Evolutionary conservation across 78 protist genomes (phyloP).

Genomic region (Guillardia theta): DNA sequence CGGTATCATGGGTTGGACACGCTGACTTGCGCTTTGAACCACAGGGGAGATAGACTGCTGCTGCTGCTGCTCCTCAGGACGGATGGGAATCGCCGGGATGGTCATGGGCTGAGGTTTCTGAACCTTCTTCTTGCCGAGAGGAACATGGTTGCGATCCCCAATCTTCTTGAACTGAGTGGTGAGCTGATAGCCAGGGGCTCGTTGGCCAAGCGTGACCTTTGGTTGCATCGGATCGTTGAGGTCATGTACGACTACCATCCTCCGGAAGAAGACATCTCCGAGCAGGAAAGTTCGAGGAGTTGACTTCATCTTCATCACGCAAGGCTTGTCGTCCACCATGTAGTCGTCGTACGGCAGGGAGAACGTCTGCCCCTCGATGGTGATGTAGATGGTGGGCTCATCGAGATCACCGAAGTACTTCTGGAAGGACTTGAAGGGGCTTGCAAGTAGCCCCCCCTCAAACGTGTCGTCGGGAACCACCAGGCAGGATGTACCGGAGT

Average conservation of each 20-base stretch:
- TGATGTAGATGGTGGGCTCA: constrained; percentile 4
- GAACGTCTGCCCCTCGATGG: background rate
- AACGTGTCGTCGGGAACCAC: background rate
- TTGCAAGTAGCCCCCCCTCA: background rate
- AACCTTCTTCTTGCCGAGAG: background rate
- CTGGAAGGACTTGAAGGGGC: background rate
- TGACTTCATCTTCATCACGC: constrained; percentile 18
- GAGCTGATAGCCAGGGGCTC: background rate
- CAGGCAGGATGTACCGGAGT: constrained; percentile 22
- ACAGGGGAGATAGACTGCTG: background rate
- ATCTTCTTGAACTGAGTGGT: background rate
- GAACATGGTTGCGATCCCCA: background rate
- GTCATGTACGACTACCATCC: background rate
- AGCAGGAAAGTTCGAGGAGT: constrained; percentile 26
- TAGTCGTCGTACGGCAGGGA: background rate
- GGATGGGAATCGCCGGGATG: background rate
- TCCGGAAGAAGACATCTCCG: background rate
- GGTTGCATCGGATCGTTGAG: background rate
- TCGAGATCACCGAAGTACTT: background rate
- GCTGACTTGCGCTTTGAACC: background rate
- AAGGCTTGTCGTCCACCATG: constrained; percentile 34
- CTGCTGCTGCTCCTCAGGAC: background rate
- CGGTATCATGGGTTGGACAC: no score
- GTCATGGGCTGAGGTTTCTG: background rate
- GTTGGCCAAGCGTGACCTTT: background rate